These are phyloP conservation scores for Barnettozyma wickerhamii DNA, from an alignment of 805 yeast genomes.

Conservation along the genomic window DNA sequence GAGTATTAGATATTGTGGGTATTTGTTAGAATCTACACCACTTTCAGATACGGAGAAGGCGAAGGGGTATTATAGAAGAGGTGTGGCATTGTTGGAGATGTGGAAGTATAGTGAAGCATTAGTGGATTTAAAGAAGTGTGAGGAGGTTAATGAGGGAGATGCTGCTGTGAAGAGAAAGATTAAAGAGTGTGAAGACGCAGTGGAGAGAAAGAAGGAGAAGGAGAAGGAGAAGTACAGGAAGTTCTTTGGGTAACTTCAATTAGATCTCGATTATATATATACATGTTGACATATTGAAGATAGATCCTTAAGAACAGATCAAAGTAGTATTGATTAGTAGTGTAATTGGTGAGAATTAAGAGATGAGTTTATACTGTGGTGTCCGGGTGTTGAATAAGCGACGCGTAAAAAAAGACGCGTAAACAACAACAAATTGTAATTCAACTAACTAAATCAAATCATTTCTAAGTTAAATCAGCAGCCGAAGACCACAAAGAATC, in stretches of 20 bases:
- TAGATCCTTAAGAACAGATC: no score
- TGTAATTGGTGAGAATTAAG: no score
- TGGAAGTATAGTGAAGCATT: constrained; percentile 49
- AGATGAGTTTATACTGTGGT: no score
- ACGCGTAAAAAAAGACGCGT: no score
- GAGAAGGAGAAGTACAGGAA: constrained; percentile 57
- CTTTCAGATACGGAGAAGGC: constrained; percentile 41
- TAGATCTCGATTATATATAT: no score
- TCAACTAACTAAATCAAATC: no score
- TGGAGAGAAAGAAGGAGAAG: constrained; percentile 41
- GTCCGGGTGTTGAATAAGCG: no score
- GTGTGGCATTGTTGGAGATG: constrained; percentile 38
- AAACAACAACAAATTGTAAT: no score
- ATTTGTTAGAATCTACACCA: constrained; percentile 47
- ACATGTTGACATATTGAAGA: no score
- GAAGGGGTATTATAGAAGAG: constrained; percentile 57
- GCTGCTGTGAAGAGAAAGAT: constrained; percentile 42
- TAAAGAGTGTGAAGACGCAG: constrained; percentile 33
- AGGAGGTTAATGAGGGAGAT: constrained; percentile 38
- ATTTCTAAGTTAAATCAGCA: no score
- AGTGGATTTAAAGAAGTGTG: constrained; percentile 41
- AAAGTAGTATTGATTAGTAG: no score
- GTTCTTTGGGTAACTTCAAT: constrained; percentile 52
- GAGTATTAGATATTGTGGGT: constrained; percentile 51
- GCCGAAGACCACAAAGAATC: no score